These are phyloP conservation scores for Cornus suecica DNA, from an alignment of 148 eudicot species.

Conservation along the genomic window DNA sequence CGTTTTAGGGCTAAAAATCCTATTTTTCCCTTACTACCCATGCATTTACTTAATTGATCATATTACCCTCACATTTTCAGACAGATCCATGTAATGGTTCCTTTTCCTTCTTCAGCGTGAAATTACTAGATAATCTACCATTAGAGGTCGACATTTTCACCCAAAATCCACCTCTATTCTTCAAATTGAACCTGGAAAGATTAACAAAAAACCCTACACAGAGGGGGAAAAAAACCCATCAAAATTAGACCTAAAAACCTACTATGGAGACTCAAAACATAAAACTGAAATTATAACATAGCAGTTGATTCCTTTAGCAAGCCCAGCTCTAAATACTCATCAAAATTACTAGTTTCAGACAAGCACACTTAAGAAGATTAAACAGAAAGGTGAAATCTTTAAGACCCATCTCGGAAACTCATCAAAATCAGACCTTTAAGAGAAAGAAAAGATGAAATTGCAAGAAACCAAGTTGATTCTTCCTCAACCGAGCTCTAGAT, in stretches of 20 bases:
- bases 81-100: conserved; percentile 39
- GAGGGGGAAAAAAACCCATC: conserved; percentile 40
- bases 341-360: conserved; percentile 15
- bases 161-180: conserved; percentile 36
- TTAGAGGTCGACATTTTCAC: conserved; percentile 52
- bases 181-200: conserved; percentile 27
- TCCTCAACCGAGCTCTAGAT: conserved; percentile 16
- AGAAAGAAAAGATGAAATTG: conserved; percentile 6
- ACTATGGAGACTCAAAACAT: background rate
- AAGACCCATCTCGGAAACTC: conserved; percentile 2
- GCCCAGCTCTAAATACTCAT: conserved; percentile 20
- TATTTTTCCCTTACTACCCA: no score
- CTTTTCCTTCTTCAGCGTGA: conserved; percentile 39
- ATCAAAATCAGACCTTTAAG: conserved; percentile 12
- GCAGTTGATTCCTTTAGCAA: background rate
- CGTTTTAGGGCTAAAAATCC: no score
- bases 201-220: conserved; percentile 29
- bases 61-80: no score
- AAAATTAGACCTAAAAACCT: conserved; percentile 6
- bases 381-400: conserved; percentile 6
- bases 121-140: conserved; percentile 34
- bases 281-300: background rate
- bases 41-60: no score
- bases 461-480: conserved; percentile 14
- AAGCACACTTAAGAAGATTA: background rate